Base-by-base conservation (phyloP, 306 rosid genomes). In the Prunus campanulata region DNA sequence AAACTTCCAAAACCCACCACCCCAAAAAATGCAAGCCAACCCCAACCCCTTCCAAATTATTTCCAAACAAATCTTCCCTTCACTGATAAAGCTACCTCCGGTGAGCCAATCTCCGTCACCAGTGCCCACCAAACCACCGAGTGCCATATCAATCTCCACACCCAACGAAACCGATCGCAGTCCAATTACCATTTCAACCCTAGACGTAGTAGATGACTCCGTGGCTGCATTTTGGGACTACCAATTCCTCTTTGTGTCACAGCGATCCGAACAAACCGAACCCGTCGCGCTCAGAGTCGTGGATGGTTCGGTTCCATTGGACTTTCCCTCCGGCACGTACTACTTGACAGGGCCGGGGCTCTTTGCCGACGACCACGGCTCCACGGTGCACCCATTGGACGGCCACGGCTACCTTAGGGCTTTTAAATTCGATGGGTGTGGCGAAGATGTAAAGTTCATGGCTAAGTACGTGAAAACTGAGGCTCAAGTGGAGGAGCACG, bases 361-460 rank as follows among this genome's bases (percentile, higher is more conserved):
- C 2, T 86, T 95, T 83, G 2, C 82, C 5, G 96, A 95, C 11
- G 98, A 95, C 48, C 96, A 95, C 18, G 98, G 98, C 11, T 95
- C 98, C 5, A 95, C 89, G 5, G 97, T 95, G 47, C 98, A 95
- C 42, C 98, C 98, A 0, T 74, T 92, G 0, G 98, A 95, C 19
- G 97, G 98, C 1, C 98, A 94, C 49, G 98, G 98, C 0, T 94
- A 94, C 76, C 78, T 94, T 15, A 85, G 98, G 22, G 91, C 97
- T 1, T 94, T 92, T 52, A 73, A 74, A 10, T 85, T 94, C 32
- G 90, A 81, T n/a, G 57, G 60, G 47, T 80, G 2, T 4, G 68
- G 44, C 10, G 74, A 68, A 6, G 86, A 78, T 22, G 96, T 82
- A 0, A 85, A 70, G 66, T 93, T 87, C 78, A 94, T 90, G 98